Conservation (phyloP, 345 rosid genomes). For the Salix dunnii region DNA sequence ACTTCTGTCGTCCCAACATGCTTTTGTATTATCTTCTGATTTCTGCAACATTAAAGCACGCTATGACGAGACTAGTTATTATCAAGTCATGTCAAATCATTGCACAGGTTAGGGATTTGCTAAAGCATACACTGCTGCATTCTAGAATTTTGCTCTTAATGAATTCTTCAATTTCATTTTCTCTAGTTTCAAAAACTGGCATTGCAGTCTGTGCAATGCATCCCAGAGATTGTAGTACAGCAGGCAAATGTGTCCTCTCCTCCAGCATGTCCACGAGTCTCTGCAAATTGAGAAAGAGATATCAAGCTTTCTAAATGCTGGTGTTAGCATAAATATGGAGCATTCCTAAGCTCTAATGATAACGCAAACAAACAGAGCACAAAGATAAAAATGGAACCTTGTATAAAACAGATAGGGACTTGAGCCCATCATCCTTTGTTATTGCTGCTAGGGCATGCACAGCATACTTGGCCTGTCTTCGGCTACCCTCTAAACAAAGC, state of each 20-base stretch:
- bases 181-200: slow-evolving; percentile 97
- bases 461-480: slow-evolving; percentile 94
- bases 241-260: slow-evolving; percentile 82
- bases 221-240: slow-evolving; percentile 91
- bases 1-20: slow-evolving; percentile 75
- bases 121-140: slow-evolving; percentile 49
- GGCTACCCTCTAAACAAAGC: slow-evolving; percentile 90
- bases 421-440: slow-evolving; percentile 95
- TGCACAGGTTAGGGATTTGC: slow-evolving; percentile 22
- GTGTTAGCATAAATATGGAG: background rate
- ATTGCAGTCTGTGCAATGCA: slow-evolving; percentile 96
- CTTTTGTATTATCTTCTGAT: slow-evolving; percentile 40
- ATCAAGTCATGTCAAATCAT: slow-evolving; percentile 6
- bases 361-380: background rate
- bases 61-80: slow-evolving; percentile 12
- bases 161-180: slow-evolving; percentile 73
- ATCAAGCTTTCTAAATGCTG: slow-evolving; percentile 3
- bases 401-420: slow-evolving; percentile 91
- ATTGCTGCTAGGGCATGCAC: slow-evolving; percentile 96
- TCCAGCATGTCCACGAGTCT: slow-evolving; percentile 93
- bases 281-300: slow-evolving; percentile 45
- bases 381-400: slow-evolving; percentile 45
- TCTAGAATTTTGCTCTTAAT: slow-evolving; percentile 69
- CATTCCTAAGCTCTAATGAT: background rate
- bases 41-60: slow-evolving; percentile 53